Evolutionary conservation across 164 flowering plant species (phyloP).

Genomic region (Piper longum): DNA sequence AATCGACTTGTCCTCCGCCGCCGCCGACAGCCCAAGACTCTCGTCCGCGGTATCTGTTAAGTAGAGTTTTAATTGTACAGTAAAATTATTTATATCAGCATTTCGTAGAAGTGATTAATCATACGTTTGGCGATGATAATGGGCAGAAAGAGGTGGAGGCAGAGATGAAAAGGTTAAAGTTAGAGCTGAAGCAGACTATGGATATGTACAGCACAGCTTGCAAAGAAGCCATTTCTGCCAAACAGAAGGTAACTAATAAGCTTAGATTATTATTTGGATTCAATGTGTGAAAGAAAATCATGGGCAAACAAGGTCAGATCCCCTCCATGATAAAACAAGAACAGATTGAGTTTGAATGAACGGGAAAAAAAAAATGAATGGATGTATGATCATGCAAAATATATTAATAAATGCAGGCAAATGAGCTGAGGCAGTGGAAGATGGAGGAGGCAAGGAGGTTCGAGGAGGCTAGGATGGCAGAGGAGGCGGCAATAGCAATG

Average conservation of each 20-base stretch:
- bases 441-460: slow-evolving; percentile 34
- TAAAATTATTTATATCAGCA: no score
- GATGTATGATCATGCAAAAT: no score
- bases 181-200: slow-evolving; percentile 65
- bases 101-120: no score
- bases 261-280: no score
- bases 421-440: slow-evolving; percentile 41
- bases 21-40: slow-evolving; percentile 11
- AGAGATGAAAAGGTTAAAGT: slow-evolving; percentile 54
- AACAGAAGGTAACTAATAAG: slow-evolving; percentile 29
- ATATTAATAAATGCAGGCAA: slow-evolving; percentile 19
- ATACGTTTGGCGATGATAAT: no score
- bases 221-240: slow-evolving; percentile 58
- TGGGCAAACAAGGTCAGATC: no score
- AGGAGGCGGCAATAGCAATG: slow-evolving; percentile 43
- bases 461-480: slow-evolving; percentile 41
- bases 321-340: slow-evolving; percentile 5
- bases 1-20: slow-evolving; percentile 16
- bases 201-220: slow-evolving; percentile 65
- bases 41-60: no score
- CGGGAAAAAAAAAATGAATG: no score
- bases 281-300: no score
- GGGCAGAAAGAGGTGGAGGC: slow-evolving; percentile 38
- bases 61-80: no score
- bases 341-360: background rate